Evolutionary conservation across 129 eudicot genomes (phyloP).

Genomic region (Flaveria linearis): DNA sequence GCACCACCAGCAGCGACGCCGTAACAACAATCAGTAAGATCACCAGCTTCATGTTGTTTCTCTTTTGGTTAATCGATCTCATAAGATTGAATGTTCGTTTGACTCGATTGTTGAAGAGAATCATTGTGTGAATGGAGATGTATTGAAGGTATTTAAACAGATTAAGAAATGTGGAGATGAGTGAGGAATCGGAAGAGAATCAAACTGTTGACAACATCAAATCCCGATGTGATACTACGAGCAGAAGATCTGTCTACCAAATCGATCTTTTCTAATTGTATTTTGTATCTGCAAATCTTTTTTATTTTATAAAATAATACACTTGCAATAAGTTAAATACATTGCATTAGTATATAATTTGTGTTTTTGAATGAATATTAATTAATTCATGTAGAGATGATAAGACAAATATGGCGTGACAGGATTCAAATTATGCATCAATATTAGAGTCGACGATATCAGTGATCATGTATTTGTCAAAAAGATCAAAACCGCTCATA

Average conservation of each 20-base stretch:
- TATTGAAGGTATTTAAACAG: constrained; percentile 12
- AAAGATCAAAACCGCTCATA: too few species aligned
- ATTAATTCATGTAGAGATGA: not conserved
- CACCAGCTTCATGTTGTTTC: constrained; percentile 25
- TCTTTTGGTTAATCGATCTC: not conserved
- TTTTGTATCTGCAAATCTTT: constrained; percentile 21
- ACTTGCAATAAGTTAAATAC: not conserved
- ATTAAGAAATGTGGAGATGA: not conserved
- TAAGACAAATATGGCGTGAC: too few species aligned
- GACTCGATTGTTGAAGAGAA: too few species aligned
- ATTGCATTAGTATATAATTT: not conserved
- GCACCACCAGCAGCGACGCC: constrained; percentile 47
- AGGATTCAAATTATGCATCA: too few species aligned
- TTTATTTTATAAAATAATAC: constrained; percentile 6
- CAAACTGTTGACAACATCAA: constrained; percentile 34
- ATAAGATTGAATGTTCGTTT: not conserved
- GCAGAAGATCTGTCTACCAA: constrained; percentile 41
- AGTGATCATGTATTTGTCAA: too few species aligned
- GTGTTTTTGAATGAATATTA: too few species aligned
- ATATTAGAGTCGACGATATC: too few species aligned
- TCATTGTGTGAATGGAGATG: constrained; percentile 13
- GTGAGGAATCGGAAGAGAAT: constrained; percentile 26
- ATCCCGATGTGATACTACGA: constrained; percentile 40
- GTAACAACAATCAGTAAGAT: constrained; percentile 38
- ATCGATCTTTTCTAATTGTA: constrained; percentile 6